phyloP scores from a whole-genome alignment of 2,329 filamentous ascomycete species.

The Penicillium sp. region DNA sequence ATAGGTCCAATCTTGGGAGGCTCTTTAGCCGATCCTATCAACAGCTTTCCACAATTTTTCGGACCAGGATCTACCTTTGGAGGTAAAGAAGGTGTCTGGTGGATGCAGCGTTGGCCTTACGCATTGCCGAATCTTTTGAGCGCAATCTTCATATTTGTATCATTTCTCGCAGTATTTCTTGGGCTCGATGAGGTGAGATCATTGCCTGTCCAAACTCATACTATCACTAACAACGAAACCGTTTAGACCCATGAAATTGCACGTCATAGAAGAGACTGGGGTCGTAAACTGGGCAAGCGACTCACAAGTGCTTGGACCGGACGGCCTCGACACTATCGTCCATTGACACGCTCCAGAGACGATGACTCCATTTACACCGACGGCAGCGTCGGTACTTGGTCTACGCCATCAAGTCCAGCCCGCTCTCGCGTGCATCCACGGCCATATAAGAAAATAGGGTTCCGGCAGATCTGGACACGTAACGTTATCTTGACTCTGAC shows the following conservation, averaged over 20 bases:
- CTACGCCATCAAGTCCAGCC: slow-evolving; percentile 28
- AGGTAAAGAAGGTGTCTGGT: slow-evolving; percentile 58
- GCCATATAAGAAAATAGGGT: slow-evolving; percentile 46
- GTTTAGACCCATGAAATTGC: slow-evolving; percentile 39
- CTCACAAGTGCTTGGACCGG: slow-evolving; percentile 33
- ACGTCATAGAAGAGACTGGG: slow-evolving; percentile 44
- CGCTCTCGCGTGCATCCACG: slow-evolving; percentile 26
- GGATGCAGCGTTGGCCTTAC: slow-evolving; percentile 67
- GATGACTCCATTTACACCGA: slow-evolving; percentile 38
- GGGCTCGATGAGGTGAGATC: slow-evolving; percentile 63
- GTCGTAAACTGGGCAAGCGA: slow-evolving; percentile 39
- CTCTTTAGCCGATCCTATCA: slow-evolving; percentile 65
- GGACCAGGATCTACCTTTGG: slow-evolving; percentile 59
- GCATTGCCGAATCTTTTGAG: slow-evolving; percentile 69
- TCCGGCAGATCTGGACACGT: slow-evolving; percentile 53
- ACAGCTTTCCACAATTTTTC: slow-evolving; percentile 63
- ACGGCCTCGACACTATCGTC: slow-evolving; percentile 36
- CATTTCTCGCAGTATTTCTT: slow-evolving; percentile 58
- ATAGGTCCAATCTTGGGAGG: slow-evolving; percentile 64
- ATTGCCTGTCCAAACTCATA: background rate
- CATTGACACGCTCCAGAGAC: slow-evolving; percentile 31
- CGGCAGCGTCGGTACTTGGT: slow-evolving; percentile 26
- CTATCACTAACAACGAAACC: background rate
- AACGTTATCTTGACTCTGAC: slow-evolving; percentile 60
- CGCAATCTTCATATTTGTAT: slow-evolving; percentile 58